Evolutionary conservation across 164 flowering plant species (phyloP), one percentile per base, ranked within the genome.

Genomic region (Echeveria elegans): DNA sequence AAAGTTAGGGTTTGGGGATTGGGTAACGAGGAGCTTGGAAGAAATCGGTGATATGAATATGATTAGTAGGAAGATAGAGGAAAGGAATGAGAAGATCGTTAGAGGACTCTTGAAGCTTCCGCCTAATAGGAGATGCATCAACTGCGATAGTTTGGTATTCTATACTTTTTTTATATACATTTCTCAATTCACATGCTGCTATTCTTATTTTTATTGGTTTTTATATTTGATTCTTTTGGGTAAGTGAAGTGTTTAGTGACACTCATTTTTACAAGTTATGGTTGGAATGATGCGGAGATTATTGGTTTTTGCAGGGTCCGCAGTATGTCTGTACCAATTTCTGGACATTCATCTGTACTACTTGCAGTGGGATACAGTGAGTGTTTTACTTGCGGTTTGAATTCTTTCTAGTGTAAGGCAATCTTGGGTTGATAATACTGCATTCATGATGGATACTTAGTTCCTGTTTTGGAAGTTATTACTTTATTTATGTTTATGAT

Each of bases 71-170:
- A 21, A 53, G 60, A 26, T 53, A 24, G 60, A 53, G 16, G 60
- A 53, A 26, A 24, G 60, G 31, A 53, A 53, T 53, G 60, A 24
- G 60, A 53, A 53, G 31, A 53, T 53, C 24, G 89, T 94, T 2
- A 77, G 99, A 69, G 99, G 99, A 24, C 92, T 94, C 64, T 85
- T 91, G 96, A 94, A 94, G 85, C 96, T 94, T 62, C 99, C 99
- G 31, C 99, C 99, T 12, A 93, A 93, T 84, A 84, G 98, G 31
- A 80, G 86, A 70, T 93, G 98, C 82, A 90, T 90, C 68, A 90
- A 93, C 78, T 93, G 98, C 75, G 86, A 90, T 65, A 82, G 86
- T 74, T 64, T 90, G 85, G 98, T 93, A 82, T 66, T n/a, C n/a
- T n/a, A n/a, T n/a, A n/a, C n/a, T n/a, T n/a, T n/a, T n/a, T n/a